A percentile compares a stretch with the other conserved stretches of the same genome.
phyloP scores from a whole-genome alignment of 805 yeast genomes.

The Lipomyces sp. region DNA sequence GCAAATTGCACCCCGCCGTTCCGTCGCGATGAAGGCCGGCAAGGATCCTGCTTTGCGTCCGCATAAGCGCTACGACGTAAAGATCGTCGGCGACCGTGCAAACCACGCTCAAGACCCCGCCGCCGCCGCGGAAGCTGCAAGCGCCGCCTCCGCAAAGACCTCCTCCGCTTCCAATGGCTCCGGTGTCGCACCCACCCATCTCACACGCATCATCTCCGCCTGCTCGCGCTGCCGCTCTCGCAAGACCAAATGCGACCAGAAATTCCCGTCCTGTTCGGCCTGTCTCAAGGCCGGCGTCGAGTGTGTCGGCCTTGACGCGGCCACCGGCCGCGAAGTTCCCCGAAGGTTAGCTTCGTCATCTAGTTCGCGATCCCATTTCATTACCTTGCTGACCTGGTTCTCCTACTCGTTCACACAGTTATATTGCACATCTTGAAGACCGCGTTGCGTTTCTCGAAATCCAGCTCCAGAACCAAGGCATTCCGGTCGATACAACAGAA shows the following conservation, averaged over 20 bases:
- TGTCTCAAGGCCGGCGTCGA: constrained; percentile 64
- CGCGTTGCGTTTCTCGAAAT: constrained; percentile 56
- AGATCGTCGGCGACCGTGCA: constrained; percentile 1
- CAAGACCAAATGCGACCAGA: constrained; percentile 65
- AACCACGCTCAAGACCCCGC: not conserved
- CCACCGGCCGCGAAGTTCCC: constrained; percentile 83
- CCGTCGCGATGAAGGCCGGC: constrained; percentile 13
- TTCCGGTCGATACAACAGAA: constrained; percentile 32
- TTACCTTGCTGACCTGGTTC: no score
- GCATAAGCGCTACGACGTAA: constrained; percentile 5
- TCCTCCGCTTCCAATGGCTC: constrained; percentile 25
- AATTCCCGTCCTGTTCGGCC: constrained; percentile 61
- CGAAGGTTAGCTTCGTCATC: constrained; percentile 46
- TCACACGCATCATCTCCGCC: constrained; percentile 53
- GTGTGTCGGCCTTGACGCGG: constrained; percentile 82
- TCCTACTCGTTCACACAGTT: no score
- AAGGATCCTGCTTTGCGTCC: constrained; percentile 6
- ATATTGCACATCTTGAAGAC: constrained; percentile 68
- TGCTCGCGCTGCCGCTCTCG: constrained; percentile 76
- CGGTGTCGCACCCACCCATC: constrained; percentile 26
- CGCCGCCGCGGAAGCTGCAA: not conserved
- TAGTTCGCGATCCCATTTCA: not conserved
- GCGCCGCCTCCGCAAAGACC: constrained; percentile 1
- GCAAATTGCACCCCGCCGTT: not conserved
- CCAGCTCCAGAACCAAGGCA: constrained; percentile 46